Base-by-base conservation (phyloP, 2,329 filamentous ascomycete genomes). In the Neodidymelliopsis sp. region DNA sequence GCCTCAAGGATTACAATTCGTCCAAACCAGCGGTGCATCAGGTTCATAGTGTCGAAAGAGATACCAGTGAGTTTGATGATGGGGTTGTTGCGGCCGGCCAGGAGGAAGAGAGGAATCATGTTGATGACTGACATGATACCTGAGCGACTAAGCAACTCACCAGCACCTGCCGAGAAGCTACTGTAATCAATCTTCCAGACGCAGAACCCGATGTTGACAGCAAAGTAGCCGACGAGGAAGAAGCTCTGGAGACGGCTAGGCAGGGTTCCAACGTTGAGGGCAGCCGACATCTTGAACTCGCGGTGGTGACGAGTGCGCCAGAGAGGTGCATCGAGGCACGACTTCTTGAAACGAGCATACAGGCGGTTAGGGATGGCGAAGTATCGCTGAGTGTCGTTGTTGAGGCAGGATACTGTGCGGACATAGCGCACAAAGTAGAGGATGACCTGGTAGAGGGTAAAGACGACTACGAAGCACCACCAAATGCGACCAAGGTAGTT, bases 1-100 rank as follows among this genome's bases (percentile, higher is more conserved):
- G 85, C 79, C 69, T 93, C 87, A 11, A 90, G 74, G 13, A 88
- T 80, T 19, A 89, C 87, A 51, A 91, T 89, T 28, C 89, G 84
- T 60, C 89, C 89, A 55, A 91, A 82, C 89, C 89, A 92, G 54
- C 89, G 83, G 73, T 93, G 89, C 49, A 92, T 78, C 53, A 93
- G 74, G 75, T 92, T 93, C 79, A 89, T 91, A 1, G 87, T 90
- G 71, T 93, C 89, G 70, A 91, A 93, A 4, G 87, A 89, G 56
- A 92, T 85, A 53, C 85, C 84, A 42, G 90, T 79, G 57, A 88
- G 77, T 53, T 79, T 78, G 66, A 92, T 90, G 57, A 93, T 78
- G 16, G 88, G 88, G 74, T 92, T 92, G 76, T 91, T 92, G 61
- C 89, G 81, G 30, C 86, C 85, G 35, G 88, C 87, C 69, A 91